phyloP scores from a whole-genome alignment of 495 filamentous ascomycete species.

The Haplographium delicatum region DNA sequence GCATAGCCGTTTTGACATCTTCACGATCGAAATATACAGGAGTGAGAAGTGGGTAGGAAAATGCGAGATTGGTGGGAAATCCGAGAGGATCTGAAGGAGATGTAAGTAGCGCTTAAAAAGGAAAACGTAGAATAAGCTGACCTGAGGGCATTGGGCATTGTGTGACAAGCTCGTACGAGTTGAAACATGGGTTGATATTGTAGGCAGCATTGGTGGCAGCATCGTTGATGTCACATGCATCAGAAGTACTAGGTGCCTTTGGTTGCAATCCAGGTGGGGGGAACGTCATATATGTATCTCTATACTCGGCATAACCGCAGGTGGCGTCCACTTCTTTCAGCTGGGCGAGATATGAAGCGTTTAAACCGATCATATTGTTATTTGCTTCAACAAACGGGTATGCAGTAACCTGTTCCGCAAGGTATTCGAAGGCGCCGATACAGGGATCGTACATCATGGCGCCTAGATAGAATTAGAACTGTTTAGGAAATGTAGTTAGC shows the following conservation, averaged over 20 bases:
- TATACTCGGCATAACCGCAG: constrained; percentile 52
- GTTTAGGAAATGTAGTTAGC: not conserved
- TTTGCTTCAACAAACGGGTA: constrained; percentile 46
- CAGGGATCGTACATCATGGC: constrained; percentile 22
- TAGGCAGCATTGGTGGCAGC: constrained; percentile 40
- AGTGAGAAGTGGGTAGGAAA: constrained; percentile 37
- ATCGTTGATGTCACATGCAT: constrained; percentile 49
- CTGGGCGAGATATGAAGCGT: constrained; percentile 44
- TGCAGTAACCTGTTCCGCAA: constrained; percentile 27
- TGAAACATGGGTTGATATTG: constrained; percentile 54
- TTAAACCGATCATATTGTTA: constrained; percentile 51
- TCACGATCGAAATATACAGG: constrained; percentile 52
- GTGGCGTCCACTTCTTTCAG: constrained; percentile 42
- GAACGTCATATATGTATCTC: constrained; percentile 52
- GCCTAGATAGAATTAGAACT: not conserved
- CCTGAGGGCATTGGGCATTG: constrained; percentile 35
- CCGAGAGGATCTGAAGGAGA: constrained; percentile 27
- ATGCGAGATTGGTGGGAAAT: constrained; percentile 29
- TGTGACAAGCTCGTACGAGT: constrained; percentile 50
- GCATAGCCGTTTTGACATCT: constrained; percentile 54
- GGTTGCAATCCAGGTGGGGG: constrained; percentile 41
- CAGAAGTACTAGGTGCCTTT: constrained; percentile 45
- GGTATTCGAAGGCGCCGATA: constrained; percentile 18
- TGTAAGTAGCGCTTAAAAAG: not conserved
- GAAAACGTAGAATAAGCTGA: not conserved